These are phyloP conservation scores for Trypanosoma boissoni DNA, from an alignment of 208 protist species.

Conservation along the genomic window DNA sequence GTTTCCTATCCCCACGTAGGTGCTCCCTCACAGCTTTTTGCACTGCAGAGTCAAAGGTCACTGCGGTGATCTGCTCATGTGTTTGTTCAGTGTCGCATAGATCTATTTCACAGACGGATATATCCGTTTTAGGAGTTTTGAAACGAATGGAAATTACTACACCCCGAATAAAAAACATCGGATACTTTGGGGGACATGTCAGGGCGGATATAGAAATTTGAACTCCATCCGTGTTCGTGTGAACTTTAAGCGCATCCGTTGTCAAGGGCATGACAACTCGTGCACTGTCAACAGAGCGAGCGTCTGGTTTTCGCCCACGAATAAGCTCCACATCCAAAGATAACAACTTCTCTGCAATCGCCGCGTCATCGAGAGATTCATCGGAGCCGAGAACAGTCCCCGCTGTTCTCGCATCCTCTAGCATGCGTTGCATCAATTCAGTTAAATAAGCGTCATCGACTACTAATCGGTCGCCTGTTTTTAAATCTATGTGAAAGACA, in stretches of 20 bases:
- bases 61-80: conserved; percentile 61
- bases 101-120: conserved; percentile 68
- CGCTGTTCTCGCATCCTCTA: conserved; percentile 8
- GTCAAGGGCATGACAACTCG: conserved; percentile 6
- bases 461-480: conserved; percentile 60
- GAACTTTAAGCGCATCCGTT: conserved; percentile 14
- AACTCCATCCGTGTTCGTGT: conserved; percentile 12
- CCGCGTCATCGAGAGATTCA: conserved; percentile 23
- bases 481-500: conserved; percentile 51
- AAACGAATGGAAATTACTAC: conserved; percentile 66
- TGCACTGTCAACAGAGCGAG: not conserved
- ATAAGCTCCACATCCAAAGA: conserved; percentile 53
- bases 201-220: conserved; percentile 46
- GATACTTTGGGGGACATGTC: conserved; percentile 48
- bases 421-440: conserved; percentile 26
- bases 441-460: conserved; percentile 73
- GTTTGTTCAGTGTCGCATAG: conserved; percentile 64
- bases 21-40: conserved; percentile 60
- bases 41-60: conserved; percentile 75
- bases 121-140: conserved; percentile 49
- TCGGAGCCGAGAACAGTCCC: not conserved
- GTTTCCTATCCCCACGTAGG: conserved; percentile 60
- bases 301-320: conserved; percentile 20
- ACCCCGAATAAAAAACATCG: conserved; percentile 65
- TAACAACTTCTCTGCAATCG: conserved; percentile 21